phyloP scores from a whole-genome alignment of 179 eudicot species.

The Carnegiea gigantea region DNA sequence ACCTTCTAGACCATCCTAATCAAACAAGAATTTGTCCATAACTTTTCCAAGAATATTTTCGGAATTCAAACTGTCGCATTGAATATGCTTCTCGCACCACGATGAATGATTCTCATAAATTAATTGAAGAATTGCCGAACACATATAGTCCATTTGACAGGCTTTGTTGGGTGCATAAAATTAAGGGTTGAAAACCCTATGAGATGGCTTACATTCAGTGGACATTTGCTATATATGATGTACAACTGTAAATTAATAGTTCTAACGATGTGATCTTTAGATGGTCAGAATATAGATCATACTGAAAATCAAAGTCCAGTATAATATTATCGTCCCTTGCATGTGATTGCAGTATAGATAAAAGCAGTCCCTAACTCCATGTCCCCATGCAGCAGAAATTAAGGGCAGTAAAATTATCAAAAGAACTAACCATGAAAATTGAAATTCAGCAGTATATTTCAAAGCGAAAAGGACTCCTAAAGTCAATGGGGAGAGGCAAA shows the following conservation, averaged over 20 bases:
- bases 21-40: too few relatives aligned
- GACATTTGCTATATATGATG: neutral
- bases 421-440: neutral
- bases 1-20: neutral
- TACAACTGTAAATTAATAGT: neutral
- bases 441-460: neutral
- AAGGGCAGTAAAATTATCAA: neutral
- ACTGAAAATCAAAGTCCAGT: neutral
- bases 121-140: too few relatives aligned
- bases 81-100: too few relatives aligned
- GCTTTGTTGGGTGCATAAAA: neutral
- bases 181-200: neutral
- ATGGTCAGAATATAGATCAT: neutral
- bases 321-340: neutral
- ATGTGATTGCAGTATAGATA: neutral
- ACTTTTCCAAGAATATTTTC: too few relatives aligned
- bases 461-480: constrained; percentile 8
- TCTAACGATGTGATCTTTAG: neutral
- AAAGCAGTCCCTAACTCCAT: neutral
- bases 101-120: too few relatives aligned
- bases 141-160: neutral
- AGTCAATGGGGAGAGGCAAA: neutral
- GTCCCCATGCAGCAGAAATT: neutral
- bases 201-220: neutral
- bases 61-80: too few relatives aligned